These are phyloP conservation scores for Colletotrichum sp. DNA, from an alignment of 2,329 filamentous ascomycete genomes.

Conservation along the genomic window DNA sequence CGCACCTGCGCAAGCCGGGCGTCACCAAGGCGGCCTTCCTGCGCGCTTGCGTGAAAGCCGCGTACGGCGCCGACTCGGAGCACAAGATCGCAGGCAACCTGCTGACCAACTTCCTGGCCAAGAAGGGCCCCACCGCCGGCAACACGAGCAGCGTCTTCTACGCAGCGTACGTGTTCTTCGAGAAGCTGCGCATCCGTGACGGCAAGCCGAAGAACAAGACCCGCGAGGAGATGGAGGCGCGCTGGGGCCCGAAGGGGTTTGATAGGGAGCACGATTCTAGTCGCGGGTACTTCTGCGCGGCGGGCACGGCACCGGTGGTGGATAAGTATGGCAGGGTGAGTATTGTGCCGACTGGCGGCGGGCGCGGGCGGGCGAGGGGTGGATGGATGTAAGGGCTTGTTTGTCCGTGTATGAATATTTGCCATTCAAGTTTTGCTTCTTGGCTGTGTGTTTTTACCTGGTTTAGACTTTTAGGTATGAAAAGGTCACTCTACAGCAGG, in stretches of 20 bases:
- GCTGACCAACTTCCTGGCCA: constrained; percentile 53
- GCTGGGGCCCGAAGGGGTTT: constrained; percentile 30
- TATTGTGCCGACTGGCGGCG: background rate
- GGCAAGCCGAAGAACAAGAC: constrained; percentile 56
- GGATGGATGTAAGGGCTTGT: background rate
- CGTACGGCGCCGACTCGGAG: constrained; percentile 31
- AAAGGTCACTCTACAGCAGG: background rate
- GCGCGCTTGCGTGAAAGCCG: constrained; percentile 49
- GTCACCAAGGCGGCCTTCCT: constrained; percentile 58
- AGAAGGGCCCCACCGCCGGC: constrained; percentile 52
- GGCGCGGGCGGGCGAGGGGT: background rate
- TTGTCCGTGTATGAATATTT: background rate
- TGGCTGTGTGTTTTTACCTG: background rate
- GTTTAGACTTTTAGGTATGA: background rate
- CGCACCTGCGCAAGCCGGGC: constrained; percentile 48
- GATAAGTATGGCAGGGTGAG: constrained; percentile 26
- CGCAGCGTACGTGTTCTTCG: constrained; percentile 62
- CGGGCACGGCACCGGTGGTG: constrained; percentile 4
- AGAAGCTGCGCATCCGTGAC: constrained; percentile 59
- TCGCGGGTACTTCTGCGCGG: background rate
- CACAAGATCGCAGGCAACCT: constrained; percentile 46
- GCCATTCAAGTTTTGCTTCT: background rate
- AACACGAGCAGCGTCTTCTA: constrained; percentile 57
- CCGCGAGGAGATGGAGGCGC: constrained; percentile 55
- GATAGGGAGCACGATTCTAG: constrained; percentile 8